Conservation (phyloP, 2,329 filamentous ascomycete genomes). For the Lizonia empirigonia region DNA sequence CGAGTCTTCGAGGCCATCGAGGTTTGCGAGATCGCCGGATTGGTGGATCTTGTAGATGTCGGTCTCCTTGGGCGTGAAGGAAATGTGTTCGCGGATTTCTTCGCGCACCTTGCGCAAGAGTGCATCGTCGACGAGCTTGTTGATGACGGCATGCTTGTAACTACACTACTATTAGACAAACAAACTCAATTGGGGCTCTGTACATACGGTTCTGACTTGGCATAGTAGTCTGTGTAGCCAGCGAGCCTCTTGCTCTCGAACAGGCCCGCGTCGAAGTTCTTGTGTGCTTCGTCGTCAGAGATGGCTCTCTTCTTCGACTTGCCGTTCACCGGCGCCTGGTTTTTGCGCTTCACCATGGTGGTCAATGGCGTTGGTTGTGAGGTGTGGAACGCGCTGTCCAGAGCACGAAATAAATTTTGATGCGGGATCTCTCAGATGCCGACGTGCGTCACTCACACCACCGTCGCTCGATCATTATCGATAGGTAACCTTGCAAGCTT, state of each 20-base stretch:
- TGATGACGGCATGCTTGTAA: slow-evolving; percentile 94
- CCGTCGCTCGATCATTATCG: slow-evolving; percentile 13
- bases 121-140: slow-evolving; percentile 75
- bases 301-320: slow-evolving; percentile 52
- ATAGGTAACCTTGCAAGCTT: too few species aligned
- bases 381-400: neutral
- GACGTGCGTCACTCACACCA: slow-evolving; percentile 18
- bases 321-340: slow-evolving; percentile 45
- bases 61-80: slow-evolving; percentile 97
- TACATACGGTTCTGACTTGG: slow-evolving; percentile 48
- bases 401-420: slow-evolving; percentile 10
- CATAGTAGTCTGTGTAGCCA: slow-evolving; percentile 46
- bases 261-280: slow-evolving; percentile 47
- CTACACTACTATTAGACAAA: slow-evolving; percentile 41
- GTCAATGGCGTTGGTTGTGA: neutral
- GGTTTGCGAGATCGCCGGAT: slow-evolving; percentile 94
- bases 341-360: slow-evolving; percentile 52
- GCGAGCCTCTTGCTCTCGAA: slow-evolving; percentile 46
- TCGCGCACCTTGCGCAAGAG: slow-evolving; percentile 84
- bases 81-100: slow-evolving; percentile 88
- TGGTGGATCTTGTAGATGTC: slow-evolving; percentile 99
- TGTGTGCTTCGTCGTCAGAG: slow-evolving; percentile 48
- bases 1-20: slow-evolving; percentile 88
- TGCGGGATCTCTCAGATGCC: slow-evolving; percentile 5
- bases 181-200: neutral